phyloP scores from a whole-genome alignment of 768 basidiomycete genomes.

The Tulasnella sp. region DNA sequence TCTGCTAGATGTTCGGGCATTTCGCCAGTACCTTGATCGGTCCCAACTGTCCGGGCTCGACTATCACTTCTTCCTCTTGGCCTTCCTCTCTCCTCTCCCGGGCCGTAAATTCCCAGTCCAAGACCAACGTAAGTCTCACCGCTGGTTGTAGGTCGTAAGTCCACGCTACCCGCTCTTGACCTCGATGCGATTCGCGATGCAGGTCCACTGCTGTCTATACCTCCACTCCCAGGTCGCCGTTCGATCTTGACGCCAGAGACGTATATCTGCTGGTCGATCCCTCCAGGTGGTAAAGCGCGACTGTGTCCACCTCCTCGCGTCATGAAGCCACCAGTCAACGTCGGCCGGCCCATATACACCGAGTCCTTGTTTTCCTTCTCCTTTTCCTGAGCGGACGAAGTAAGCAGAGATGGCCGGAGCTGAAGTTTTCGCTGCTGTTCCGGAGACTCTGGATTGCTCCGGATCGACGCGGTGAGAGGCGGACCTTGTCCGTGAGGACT shows the following conservation, averaged over 20 bases:
- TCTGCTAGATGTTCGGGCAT: constrained; percentile 60
- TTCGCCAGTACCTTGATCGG: constrained; percentile 33
- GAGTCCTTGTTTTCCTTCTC: neutral
- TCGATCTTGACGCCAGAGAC: constrained; percentile 68
- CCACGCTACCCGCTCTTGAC: constrained; percentile 23
- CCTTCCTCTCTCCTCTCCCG: constrained; percentile 47
- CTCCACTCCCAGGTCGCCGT: constrained; percentile 19
- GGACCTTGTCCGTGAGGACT: neutral
- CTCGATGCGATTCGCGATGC: constrained; percentile 26
- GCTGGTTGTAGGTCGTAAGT: neutral
- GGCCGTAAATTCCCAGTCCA: constrained; percentile 7
- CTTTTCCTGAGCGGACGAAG: neutral
- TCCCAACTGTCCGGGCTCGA: constrained; percentile 5
- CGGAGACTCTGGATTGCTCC: neutral
- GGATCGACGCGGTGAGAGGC: neutral
- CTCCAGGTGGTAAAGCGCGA: constrained; percentile 43
- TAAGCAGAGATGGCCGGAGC: neutral
- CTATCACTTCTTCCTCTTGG: constrained; percentile 36
- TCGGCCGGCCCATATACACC: constrained; percentile 15
- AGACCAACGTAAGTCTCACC: constrained; percentile 6
- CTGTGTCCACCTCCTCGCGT: constrained; percentile 52
- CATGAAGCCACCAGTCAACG: constrained; percentile 42
- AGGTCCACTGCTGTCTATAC: constrained; percentile 24
- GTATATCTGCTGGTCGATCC: constrained; percentile 66
- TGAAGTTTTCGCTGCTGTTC: neutral